These are phyloP conservation scores for Porcisia deanei DNA, from an alignment of 208 protist genomes.

Conservation along the genomic window DNA sequence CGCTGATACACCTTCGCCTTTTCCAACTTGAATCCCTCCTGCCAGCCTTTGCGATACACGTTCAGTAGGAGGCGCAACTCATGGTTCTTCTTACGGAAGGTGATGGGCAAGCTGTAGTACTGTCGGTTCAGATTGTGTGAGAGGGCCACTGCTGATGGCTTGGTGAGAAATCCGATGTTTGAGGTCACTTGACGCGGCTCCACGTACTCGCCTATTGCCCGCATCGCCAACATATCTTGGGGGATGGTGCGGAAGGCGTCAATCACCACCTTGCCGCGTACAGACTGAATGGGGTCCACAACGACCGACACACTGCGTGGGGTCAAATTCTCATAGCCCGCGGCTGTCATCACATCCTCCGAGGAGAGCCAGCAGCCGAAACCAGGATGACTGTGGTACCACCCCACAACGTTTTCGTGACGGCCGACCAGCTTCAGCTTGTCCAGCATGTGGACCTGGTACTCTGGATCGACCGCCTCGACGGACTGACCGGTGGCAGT, in stretches of 20 bases:
- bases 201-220: conserved; percentile 71
- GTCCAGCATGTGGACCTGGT: conserved; percentile 99
- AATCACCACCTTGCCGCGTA: conserved; percentile 99
- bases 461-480: conserved; percentile 99
- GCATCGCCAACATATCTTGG: conserved; percentile 87
- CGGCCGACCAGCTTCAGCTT: conserved; percentile 99
- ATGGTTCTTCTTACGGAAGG: conserved; percentile 99
- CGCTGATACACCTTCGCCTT: conserved; percentile 65
- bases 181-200: conserved; percentile 99
- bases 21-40: conserved; percentile 95
- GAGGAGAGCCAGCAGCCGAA: conserved; percentile 99
- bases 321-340: conserved; percentile 97
- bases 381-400: conserved; percentile 99
- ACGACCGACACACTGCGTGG: conserved; percentile 99
- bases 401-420: conserved; percentile 99
- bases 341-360: conserved; percentile 99
- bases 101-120: conserved; percentile 99
- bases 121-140: conserved; percentile 98
- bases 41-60: conserved; percentile 99
- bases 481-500: conserved; percentile 98
- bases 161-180: conserved; percentile 99
- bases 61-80: conserved; percentile 99
- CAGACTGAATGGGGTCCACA: conserved; percentile 99
- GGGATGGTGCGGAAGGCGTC: conserved; percentile 99
- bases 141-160: conserved; percentile 97